A percentile compares a stretch with the other conserved stretches of the same genome.
phyloP scores from a whole-genome alignment of 495 filamentous ascomycete genomes.

The Mytilinidion resinicola region DNA sequence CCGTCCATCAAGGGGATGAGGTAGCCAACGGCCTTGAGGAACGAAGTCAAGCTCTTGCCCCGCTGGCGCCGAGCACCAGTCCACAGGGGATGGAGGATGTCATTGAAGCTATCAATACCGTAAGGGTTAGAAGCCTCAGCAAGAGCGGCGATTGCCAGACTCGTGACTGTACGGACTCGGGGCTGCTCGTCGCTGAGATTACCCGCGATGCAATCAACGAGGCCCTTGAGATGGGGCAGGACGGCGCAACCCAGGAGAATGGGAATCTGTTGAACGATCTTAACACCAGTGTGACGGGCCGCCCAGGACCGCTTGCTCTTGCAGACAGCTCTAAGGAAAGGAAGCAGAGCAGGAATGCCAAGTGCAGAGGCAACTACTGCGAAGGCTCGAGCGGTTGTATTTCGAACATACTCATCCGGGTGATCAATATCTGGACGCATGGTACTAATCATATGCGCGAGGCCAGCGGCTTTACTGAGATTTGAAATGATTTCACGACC shows the following conservation, averaged over 20 bases:
- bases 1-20: slow-evolving; percentile 99
- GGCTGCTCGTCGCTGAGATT: slow-evolving; percentile 97
- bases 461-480: slow-evolving; percentile 89
- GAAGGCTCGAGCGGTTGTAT: slow-evolving; percentile 95
- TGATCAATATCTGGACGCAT: slow-evolving; percentile 99
- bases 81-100: slow-evolving; percentile 96
- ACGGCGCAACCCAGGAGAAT: slow-evolving; percentile 99
- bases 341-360: slow-evolving; percentile 89
- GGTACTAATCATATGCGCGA: slow-evolving; percentile 98
- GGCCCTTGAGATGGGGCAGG: slow-evolving; percentile 87
- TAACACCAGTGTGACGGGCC: slow-evolving; percentile 96
- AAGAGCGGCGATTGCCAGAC: slow-evolving; percentile 88
- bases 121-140: slow-evolving; percentile 97
- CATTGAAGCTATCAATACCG: slow-evolving; percentile 98
- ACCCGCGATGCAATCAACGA: slow-evolving; percentile 93
- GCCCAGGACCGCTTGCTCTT: slow-evolving; percentile 99
- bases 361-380: slow-evolving; percentile 96
- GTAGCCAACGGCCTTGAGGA: slow-evolving; percentile 95
- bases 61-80: slow-evolving; percentile 91
- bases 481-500: slow-evolving; percentile 99
- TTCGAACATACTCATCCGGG: slow-evolving; percentile 97
- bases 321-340: slow-evolving; percentile 92
- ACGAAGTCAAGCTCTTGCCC: slow-evolving; percentile 91
- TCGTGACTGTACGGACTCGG: slow-evolving; percentile 93
- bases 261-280: slow-evolving; percentile 99